Conservation (phyloP, 176 grass and related monocot species). For the Bothriochloa decipiens region DNA sequence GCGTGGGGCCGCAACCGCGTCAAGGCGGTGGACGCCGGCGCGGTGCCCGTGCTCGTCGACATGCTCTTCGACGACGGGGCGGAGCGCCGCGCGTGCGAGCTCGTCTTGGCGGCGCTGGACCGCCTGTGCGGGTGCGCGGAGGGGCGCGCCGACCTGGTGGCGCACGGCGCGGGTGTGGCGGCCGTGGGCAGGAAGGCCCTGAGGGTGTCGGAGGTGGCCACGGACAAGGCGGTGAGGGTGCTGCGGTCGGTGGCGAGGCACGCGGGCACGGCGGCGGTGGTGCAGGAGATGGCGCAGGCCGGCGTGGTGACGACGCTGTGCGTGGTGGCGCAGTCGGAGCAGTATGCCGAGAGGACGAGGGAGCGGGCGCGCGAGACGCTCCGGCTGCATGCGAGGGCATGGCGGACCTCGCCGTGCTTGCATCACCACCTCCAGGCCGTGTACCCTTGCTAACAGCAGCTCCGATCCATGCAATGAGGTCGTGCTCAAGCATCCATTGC, state of each 20-base stretch:
- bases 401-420: conserved; percentile 75
- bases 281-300: conserved; percentile 71
- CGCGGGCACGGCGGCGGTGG: conserved; percentile 49
- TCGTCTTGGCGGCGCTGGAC: conserved; percentile 63
- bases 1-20: conserved; percentile 61
- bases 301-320: conserved; percentile 60
- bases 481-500: not conserved
- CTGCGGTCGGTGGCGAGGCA: conserved; percentile 59
- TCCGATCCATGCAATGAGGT: not conserved
- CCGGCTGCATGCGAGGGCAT: conserved; percentile 52
- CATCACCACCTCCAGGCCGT: conserved; percentile 40
- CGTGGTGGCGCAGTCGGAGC: conserved; percentile 50
- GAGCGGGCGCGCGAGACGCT: conserved; percentile 67
- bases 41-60: conserved; percentile 52
- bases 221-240: conserved; percentile 56
- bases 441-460: conserved; percentile 45
- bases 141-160: conserved; percentile 65
- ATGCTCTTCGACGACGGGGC: conserved; percentile 35
- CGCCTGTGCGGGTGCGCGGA: conserved; percentile 76
- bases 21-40: conserved; percentile 66
- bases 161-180: conserved; percentile 61
- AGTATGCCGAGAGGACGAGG: conserved; percentile 46
- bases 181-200: conserved; percentile 49
- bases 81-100: conserved; percentile 52
- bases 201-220: conserved; percentile 48